Base-by-base conservation (phyloP, 768 basidiomycete genomes). In the Trametes sanguinea region DNA sequence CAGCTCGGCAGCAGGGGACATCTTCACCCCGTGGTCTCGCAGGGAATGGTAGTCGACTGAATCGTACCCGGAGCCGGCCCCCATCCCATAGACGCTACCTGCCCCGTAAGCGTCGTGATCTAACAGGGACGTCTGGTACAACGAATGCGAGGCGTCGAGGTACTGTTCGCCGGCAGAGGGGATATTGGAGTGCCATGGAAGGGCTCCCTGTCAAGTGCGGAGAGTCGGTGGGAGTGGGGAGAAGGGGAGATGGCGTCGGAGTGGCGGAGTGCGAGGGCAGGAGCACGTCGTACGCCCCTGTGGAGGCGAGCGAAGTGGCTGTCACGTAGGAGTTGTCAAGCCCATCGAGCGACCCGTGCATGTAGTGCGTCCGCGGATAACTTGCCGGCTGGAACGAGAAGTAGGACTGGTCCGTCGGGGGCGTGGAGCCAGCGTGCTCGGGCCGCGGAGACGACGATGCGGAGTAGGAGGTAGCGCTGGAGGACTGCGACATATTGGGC, bases 11-110 rank as follows among this genome's bases (percentile, higher is more conserved):
- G 54, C 9, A 8, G 54, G 48, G 30, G 61, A 45, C 10, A 62
- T 51, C 35, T 62, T 57, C 11, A 60, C 42, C 22, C 57, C 40
- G 37, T 76, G 72, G 50, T 74, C 76, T 17, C 67, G 72, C 13
- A 74, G 61, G 17, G 67, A 55, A 60, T 74, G 76, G 22, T 75
- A 73, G n/a, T 72, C 76, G 51, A 75, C 69, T 16, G 72, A 62
- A 60, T 77, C 76, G 42, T 51, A 57, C 16, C 35, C 47, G 37
- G 40, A 37, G 17, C 45, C 43, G 32, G n/a, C 17, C 6, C 44
- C 51, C 46, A 47, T 32, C 16, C 45, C 32, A 47, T 37, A 57
- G 46, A 27, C 43, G 29, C 40, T 33, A n/a, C 42, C 48, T 33
- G 39, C 4, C 27, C 55, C 52, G 46, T 29, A 51, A 2, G 32